A percentile compares a stretch with the other conserved stretches of the same genome.
These are phyloP conservation scores for Ophidiomyces ophidiicola DNA, from an alignment of 2,329 filamentous ascomycete genomes.

Conservation along the genomic window DNA sequence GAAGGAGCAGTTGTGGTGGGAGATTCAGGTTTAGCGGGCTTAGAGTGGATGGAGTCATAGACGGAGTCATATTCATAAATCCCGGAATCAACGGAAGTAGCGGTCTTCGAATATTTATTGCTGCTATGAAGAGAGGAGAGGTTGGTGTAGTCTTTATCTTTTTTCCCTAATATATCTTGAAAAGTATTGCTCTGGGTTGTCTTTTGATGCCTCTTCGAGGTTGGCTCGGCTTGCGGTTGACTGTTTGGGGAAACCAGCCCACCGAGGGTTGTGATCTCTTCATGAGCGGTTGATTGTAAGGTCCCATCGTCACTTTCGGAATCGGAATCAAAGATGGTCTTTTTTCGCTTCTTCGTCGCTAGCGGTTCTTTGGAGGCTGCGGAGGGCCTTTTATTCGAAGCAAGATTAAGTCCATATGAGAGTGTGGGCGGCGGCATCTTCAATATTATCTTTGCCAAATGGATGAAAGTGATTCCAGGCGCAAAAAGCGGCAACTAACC, in stretches of 20 bases:
- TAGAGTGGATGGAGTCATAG: conserved; percentile 38
- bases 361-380: conserved; percentile 18
- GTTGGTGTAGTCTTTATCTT: conserved; percentile 27
- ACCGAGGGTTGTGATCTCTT: conserved; percentile 31
- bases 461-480: no score
- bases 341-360: conserved; percentile 36
- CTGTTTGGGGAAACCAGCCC: conserved; percentile 19
- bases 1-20: conserved; percentile 17
- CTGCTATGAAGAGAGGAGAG: conserved; percentile 37
- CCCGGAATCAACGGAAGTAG: conserved; percentile 34
- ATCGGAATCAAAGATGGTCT: conserved; percentile 36
- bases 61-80: conserved; percentile 41
- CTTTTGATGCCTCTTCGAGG: conserved; percentile 15
- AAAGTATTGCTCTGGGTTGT: conserved; percentile 24
- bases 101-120: conserved; percentile 34
- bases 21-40: conserved; percentile 19
- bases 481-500: no score
- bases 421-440: conserved; percentile 25
- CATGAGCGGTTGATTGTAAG: conserved; percentile 13
- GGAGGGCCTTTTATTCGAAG: conserved; percentile 23
- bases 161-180: not conserved
- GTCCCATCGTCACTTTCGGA: conserved; percentile 20
- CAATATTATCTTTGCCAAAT: no score
- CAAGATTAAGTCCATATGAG: conserved; percentile 34
- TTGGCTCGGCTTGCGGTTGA: conserved; percentile 11